These are phyloP conservation scores for Mycena vulgaris DNA, from an alignment of 768 basidiomycete species.

Conservation along the genomic window DNA sequence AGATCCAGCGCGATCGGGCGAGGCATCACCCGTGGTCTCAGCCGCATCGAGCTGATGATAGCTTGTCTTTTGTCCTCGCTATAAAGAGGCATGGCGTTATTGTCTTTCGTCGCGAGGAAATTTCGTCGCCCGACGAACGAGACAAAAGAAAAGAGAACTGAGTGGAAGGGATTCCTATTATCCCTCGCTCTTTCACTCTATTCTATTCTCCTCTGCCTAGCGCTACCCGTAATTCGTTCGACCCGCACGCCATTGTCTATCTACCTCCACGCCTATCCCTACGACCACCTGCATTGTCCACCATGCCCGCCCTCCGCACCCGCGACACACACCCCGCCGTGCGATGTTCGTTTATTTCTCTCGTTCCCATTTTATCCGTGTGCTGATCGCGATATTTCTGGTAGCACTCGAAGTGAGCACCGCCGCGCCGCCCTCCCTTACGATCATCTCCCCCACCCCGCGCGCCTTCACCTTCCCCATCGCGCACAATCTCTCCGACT, in stretches of 20 bases:
- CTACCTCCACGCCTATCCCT: no score
- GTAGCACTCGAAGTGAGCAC: constrained; percentile 33
- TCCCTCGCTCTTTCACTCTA: no score
- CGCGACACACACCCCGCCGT: constrained; percentile 73
- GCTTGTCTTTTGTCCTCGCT: no score
- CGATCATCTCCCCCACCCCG: constrained; percentile 80
- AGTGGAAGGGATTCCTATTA: no score
- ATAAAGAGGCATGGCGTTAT: no score
- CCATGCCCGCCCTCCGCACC: constrained; percentile 85
- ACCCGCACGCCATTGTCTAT: no score
- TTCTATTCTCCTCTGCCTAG: background rate
- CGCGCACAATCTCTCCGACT: constrained; percentile 74
- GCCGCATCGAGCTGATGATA: no score
- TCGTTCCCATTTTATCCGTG: background rate
- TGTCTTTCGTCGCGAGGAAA: no score
- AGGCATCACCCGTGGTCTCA: no score
- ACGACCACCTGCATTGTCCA: constrained; percentile 35
- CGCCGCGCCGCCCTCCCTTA: constrained; percentile 53
- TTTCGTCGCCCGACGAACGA: no score
- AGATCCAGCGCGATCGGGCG: no score
- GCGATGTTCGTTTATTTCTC: constrained; percentile 23
- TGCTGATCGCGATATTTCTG: background rate
- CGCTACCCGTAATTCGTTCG: constrained; percentile 18
- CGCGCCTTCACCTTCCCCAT: constrained; percentile 81
- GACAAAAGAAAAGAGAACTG: no score